These are phyloP conservation scores for Camillea tinctor DNA, from an alignment of 2,329 filamentous ascomycete species.

Conservation along the genomic window DNA sequence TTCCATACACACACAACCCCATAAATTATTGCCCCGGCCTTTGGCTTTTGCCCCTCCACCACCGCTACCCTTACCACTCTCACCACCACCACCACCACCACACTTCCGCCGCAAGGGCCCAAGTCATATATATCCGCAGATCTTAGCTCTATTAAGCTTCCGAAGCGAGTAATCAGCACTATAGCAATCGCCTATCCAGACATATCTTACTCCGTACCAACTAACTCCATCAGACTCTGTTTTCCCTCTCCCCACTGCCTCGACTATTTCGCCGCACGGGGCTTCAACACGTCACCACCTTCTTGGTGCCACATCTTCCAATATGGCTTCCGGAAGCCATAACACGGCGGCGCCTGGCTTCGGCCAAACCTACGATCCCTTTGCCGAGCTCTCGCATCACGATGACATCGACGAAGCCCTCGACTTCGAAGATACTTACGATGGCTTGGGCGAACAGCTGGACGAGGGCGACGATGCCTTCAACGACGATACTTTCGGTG, in stretches of 20 bases:
- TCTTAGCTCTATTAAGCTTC: neutral
- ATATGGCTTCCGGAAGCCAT: conserved; percentile 60
- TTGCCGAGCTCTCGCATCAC: conserved; percentile 73
- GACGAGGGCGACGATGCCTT: conserved; percentile 91
- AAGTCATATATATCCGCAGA: neutral
- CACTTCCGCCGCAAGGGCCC: too few species aligned
- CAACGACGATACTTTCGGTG: conserved; percentile 93
- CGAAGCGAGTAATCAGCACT: neutral
- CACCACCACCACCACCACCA: too few species aligned
- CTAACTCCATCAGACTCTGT: neutral
- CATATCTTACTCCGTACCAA: neutral
- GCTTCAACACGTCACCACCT: neutral
- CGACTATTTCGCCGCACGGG: neutral
- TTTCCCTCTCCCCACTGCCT: neutral
- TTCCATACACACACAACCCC: too few species aligned
- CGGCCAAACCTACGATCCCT: conserved; percentile 79
- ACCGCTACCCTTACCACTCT: too few species aligned
- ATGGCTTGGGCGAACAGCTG: conserved; percentile 86
- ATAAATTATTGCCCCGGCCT: too few species aligned
- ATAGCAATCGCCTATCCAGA: neutral
- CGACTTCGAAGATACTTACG: conserved; percentile 97
- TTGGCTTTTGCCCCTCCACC: neutral
- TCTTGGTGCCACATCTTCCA: conserved; percentile 18
- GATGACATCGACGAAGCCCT: conserved; percentile 53
- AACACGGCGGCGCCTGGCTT: conserved; percentile 74